phyloP scores from a whole-genome alignment of 1,284 basidiomycete genomes.

The Marasmius oreades region DNA sequence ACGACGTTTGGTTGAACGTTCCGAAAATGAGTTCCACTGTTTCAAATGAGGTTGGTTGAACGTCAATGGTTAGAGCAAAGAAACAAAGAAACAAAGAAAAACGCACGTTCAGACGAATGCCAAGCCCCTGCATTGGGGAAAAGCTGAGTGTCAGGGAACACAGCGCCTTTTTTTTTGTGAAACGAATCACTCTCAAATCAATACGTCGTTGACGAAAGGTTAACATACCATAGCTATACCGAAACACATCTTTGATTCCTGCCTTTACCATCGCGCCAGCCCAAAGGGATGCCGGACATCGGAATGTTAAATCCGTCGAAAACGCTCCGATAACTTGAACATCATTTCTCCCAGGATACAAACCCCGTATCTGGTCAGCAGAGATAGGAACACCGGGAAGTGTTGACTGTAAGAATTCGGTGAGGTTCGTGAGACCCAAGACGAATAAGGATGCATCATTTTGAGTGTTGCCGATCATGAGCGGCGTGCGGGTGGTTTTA shows the following conservation, averaged over 20 bases:
- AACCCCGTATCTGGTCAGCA: not conserved
- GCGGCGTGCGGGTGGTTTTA: slow-evolving; percentile 11
- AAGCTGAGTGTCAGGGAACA: slow-evolving; percentile 16
- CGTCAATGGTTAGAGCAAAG: too few relatives aligned
- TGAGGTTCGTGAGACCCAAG: slow-evolving; percentile 10
- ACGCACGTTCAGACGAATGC: slow-evolving; percentile 16
- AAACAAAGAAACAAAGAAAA: too few relatives aligned
- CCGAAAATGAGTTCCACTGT: slow-evolving; percentile 18
- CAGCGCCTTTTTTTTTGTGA: slow-evolving; percentile 16
- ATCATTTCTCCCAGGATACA: slow-evolving; percentile 15
- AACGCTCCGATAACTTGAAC: slow-evolving; percentile 11
- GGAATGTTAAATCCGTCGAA: slow-evolving; percentile 9
- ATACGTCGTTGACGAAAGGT: too few relatives aligned
- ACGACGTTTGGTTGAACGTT: slow-evolving; percentile 13
- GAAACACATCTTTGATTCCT: slow-evolving; percentile 15
- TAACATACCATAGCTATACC: slow-evolving; percentile 11
- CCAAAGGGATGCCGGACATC: slow-evolving; percentile 18
- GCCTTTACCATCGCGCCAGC: slow-evolving; percentile 10
- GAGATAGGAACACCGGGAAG: not conserved
- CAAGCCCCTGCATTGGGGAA: slow-evolving; percentile 17
- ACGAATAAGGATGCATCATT: slow-evolving; percentile 17
- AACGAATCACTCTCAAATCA: not conserved
- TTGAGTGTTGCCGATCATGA: slow-evolving; percentile 15
- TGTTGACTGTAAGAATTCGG: not conserved
- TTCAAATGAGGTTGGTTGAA: too few relatives aligned